These are phyloP conservation scores for Ordospora pajunii DNA, from an alignment of 371 early-diverging fungal species.

Conservation along the genomic window DNA sequence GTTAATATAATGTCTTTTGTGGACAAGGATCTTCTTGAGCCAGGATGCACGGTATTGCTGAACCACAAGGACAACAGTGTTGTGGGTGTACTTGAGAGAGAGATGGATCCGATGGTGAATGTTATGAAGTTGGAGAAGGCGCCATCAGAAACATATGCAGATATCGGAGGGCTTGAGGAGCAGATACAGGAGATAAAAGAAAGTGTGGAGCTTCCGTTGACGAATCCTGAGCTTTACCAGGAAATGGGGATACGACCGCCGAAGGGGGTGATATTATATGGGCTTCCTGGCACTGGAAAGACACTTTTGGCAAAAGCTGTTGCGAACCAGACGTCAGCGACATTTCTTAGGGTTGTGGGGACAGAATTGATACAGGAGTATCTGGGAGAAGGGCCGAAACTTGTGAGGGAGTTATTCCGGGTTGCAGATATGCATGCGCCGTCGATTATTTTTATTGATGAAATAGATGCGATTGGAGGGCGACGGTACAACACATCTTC, in stretches of 20 bases:
- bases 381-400: slow-evolving; percentile 96
- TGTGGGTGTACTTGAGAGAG: slow-evolving; percentile 87
- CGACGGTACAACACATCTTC: slow-evolving; percentile 89
- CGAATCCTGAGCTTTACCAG: slow-evolving; percentile 96
- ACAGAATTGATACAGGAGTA: slow-evolving; percentile 99
- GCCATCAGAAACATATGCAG: slow-evolving; percentile 94
- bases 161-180: slow-evolving; percentile 93
- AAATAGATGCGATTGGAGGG: slow-evolving; percentile 97
- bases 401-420: slow-evolving; percentile 94
- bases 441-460: slow-evolving; percentile 98
- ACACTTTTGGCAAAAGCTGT: slow-evolving; percentile 98
- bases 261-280: slow-evolving; percentile 98
- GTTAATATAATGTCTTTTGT: slow-evolving; percentile 61
- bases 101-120: slow-evolving; percentile 93
- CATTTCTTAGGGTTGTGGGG: slow-evolving; percentile 96
- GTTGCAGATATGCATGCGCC: slow-evolving; percentile 97
- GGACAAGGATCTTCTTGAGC: slow-evolving; percentile 62
- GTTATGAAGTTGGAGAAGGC: slow-evolving; percentile 99
- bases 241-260: slow-evolving; percentile 99
- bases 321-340: slow-evolving; percentile 97
- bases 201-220: slow-evolving; percentile 94
- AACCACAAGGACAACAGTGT: slow-evolving; percentile 65
- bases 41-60: slow-evolving; percentile 61
- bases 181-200: slow-evolving; percentile 99
- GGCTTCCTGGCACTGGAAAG: slow-evolving; percentile 96